Evolutionary conservation across 2,329 filamentous ascomycete genomes (phyloP), one percentile per base, ranked within the genome.

Genomic region (Aschersonia sp.): DNA sequence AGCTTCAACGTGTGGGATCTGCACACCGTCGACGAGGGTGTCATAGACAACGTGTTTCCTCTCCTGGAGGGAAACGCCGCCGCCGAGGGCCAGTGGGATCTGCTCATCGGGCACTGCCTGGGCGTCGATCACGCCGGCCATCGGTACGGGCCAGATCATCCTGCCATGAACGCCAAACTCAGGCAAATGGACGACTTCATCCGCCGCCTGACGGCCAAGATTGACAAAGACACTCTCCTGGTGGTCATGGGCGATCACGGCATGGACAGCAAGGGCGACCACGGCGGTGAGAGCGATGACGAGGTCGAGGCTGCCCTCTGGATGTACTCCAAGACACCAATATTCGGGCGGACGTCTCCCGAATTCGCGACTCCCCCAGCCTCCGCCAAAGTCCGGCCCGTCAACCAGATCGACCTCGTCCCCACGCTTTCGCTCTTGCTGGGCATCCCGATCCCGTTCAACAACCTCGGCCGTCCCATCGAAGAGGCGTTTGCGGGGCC

Each of bases 201-300:
- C 49, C 76, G 80, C 42, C 73, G 83, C 30, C 71, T 97, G 47
- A 80, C 85, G 4, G 70, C 76, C 1, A 69, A 70, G 4, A 69
- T 98, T 14, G 90, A 95, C 56, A 84, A 95, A 47, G 70, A 87
- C 48, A 98, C 92, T 0, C 70, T 98, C 29, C 70, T 98, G 37
- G 80, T 98, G 22, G 85, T 98, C 11, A 94, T 98, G 87, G 92
- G 92, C n/a, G 92, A 98, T 61, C 92, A 98, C 60, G 92, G 92
- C 9, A 98, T 98, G 92, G 92, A 98, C 63, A 72, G 77, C 51
- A 97, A 98, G 67, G 92, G 92, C 14, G 92, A 98, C 55, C 92
- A 98, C 59, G 92, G 92, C n/a, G 92, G 92, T 47, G 92, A 98
- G 68, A 95, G 90, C 32, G 87, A 95, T 55, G 88, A 97, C 53